Conservation (phyloP, 1,284 basidiomycete genomes). For the Somion occarium region DNA sequence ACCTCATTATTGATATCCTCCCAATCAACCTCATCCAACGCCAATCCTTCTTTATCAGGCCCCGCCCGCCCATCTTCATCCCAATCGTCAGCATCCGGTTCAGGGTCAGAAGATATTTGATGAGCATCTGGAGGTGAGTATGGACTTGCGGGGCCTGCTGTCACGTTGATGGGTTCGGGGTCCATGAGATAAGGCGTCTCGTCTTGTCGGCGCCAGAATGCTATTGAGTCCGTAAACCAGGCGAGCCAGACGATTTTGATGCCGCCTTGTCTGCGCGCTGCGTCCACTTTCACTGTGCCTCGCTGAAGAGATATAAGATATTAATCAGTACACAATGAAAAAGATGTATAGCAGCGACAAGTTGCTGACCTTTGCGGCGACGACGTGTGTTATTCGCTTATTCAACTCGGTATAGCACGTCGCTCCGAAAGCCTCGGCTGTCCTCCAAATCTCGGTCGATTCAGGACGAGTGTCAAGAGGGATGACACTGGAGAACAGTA, state of each 20-base stretch:
- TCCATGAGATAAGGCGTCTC: constrained; percentile 72
- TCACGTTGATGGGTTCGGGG: constrained; percentile 20
- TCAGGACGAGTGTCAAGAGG: constrained; percentile 80
- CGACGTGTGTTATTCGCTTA: constrained; percentile 80
- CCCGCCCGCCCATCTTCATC: constrained; percentile 43
- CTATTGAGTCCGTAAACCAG: constrained; percentile 87
- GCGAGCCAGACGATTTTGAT: constrained; percentile 82
- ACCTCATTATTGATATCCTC: constrained; percentile 80
- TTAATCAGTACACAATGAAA: constrained; percentile 1
- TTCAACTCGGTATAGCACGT: constrained; percentile 68
- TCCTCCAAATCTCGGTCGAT: constrained; percentile 83
- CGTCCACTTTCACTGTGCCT: constrained; percentile 88
- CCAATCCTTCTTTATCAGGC: constrained; percentile 13
- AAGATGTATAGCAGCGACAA: constrained; percentile 7
- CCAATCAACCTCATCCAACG: constrained; percentile 58
- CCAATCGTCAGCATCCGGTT: constrained; percentile 60
- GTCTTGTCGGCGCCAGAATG: constrained; percentile 73
- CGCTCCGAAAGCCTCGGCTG: constrained; percentile 88
- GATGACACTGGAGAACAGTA: constrained; percentile 93
- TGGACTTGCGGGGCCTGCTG: constrained; percentile 16
- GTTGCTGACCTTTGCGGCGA: constrained; percentile 70
- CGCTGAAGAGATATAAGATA: constrained; percentile 36
- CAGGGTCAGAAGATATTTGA: constrained; percentile 61
- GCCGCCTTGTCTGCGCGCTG: constrained; percentile 63
- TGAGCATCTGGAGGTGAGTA: constrained; percentile 46